Evolutionary conservation across 1,284 basidiomycete species (phyloP), one percentile per base, ranked within the genome.

Genomic region (Leccinum huronense): DNA sequence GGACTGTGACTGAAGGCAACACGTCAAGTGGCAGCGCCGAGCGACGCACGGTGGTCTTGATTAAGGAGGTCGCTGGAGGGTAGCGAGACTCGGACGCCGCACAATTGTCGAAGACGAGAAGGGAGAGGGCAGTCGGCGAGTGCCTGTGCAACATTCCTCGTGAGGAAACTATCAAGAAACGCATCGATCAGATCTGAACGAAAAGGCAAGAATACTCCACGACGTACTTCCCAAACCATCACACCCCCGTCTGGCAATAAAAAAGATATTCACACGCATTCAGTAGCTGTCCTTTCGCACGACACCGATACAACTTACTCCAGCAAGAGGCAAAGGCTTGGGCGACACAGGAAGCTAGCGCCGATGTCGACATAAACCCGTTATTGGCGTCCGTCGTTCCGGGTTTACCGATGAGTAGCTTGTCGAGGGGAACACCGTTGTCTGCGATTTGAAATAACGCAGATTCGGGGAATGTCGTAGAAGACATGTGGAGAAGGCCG

Each of bases 331-430:
- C 7, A 57, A 48, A 48, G 3, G 63, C 63, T 36, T 63, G 34
- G 1, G 54, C 31, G 34, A 63, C 19, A 27, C 61, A 63, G 31
- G 54, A 57, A 31, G 63, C 63, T 27, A 87, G 77, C 1, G 80
- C 81, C 1, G 77, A 68, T 9, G 86, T 77, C 23, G 72, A 74
- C 67, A 89, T 85, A 70, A 79, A 87, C 7, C 87, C 88, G 66
- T n/a, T 55, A 16, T 13, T 36, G 5, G 23, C 48, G 23, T 57
- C 59, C 10, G 7, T 14, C 23, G 33, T 57, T 23, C 48, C 51
- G 7, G 59, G 59, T n/a, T 60, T 60, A 30, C 59, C 51, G 7
- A 60, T 60, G 7, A 60, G 13, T 14, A 57, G 34, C 33, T 60
- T 56, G 16, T 57, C 33, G 34, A 57, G 59, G 0, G 48, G 9